These are phyloP conservation scores for Ramaria sp. DNA, from an alignment of 768 basidiomycete genomes.

Conservation along the genomic window DNA sequence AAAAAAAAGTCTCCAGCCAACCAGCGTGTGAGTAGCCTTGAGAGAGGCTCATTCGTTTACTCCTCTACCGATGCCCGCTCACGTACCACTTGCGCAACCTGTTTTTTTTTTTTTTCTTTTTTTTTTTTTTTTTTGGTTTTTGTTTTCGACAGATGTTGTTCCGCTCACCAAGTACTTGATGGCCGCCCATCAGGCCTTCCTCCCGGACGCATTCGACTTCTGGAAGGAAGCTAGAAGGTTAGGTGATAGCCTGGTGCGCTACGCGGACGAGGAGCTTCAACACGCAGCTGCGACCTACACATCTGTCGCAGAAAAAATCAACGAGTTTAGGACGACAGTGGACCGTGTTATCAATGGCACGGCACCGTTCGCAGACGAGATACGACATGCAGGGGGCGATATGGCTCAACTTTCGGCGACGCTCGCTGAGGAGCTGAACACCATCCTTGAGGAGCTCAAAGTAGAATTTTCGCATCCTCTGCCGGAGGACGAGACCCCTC, in stretches of 20 bases:
- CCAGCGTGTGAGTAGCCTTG: too few species aligned
- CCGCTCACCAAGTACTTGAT: too few species aligned
- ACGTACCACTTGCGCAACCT: too few species aligned
- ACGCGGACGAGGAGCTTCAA: conserved; percentile 15
- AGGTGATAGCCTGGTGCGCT: conserved; percentile 10
- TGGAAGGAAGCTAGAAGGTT: background rate
- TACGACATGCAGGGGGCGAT: background rate
- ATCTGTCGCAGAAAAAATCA: conserved; percentile 14
- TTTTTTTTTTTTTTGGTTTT: too few species aligned
- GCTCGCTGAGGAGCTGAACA: conserved; percentile 10
- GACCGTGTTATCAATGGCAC: conserved; percentile 14
- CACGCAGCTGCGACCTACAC: conserved; percentile 10
- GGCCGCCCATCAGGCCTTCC: too few species aligned
- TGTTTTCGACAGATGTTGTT: too few species aligned
- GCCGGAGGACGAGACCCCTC: conserved; percentile 17
- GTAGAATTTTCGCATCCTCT: conserved; percentile 19
- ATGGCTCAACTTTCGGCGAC: conserved; percentile 14
- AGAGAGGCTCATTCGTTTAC: too few species aligned
- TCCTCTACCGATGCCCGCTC: too few species aligned
- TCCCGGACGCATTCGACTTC: background rate
- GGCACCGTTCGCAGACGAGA: conserved; percentile 9
- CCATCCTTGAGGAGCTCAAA: conserved; percentile 18
- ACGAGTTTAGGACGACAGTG: conserved; percentile 16
- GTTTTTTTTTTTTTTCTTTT: too few species aligned
- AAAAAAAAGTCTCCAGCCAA: too few species aligned